Base-by-base conservation (phyloP, 352 stramenopile genomes). In the Pythium folliculosum region DNA sequence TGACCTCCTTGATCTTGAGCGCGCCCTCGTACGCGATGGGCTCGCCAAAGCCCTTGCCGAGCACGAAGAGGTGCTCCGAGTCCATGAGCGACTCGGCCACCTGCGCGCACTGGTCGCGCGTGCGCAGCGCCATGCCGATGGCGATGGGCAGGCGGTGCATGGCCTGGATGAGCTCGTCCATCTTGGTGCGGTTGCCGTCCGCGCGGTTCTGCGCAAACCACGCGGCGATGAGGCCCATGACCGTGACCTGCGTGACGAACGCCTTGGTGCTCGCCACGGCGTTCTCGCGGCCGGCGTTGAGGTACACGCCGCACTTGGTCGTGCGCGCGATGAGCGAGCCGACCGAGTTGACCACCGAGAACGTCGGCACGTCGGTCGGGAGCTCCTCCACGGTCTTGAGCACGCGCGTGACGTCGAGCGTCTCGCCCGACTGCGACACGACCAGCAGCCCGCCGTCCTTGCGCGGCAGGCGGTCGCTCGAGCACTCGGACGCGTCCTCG, bases 1-100 rank as follows among this genome's bases (percentile, higher is more conserved):
- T 98, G 78, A 99, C 98, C 84, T 99, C 97, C 80, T 99, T 99
- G 61, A 99, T 98, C 81, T 99, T 99, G 21, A 99, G 77, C 21
- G 97, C 97, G 40, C 97, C 97, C 86, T 99, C 97, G 67, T 97
- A 93, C 19, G 97, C 97, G 55, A 99, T 97, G 7, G 96, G 95
- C 72, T 98, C 92, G 52, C 82, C 92, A 65, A 96, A 98, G 53
- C 92, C 94, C 67, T 97, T 96, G 27, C 97, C 97, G 12, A 99
- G 75, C 48, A 99, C 89, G 75, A 99, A 99, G 19, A 97, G 80
- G 73, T 99, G 95, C 67, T 98, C 90, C 62, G 96, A 97, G 23
- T 86, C 68, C 52, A 89, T 67, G 16, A 99, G 80, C 67, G 78
- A 84, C 60, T 96, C 81, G 2, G 96, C 96, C 71, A 98, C 85